Conservation (phyloP, 345 rosid genomes). For the Acer campestre region DNA sequence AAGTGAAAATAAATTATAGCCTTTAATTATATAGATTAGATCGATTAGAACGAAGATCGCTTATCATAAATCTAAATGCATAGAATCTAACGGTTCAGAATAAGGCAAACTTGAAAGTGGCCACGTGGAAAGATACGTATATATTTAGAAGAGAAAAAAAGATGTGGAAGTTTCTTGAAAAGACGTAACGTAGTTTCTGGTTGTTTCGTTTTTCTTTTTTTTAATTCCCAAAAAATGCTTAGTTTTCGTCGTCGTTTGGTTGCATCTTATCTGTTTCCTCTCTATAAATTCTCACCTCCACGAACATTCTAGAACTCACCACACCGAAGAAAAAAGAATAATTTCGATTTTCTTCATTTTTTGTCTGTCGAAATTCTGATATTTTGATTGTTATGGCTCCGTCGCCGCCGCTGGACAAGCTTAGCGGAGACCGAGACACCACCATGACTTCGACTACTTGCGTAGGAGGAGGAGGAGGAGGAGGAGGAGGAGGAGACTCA, state of each 20-base stretch:
- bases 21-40: no score
- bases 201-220: slow-evolving; percentile 12
- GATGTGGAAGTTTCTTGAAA: slow-evolving; percentile 59
- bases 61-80: no score
- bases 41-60: no score
- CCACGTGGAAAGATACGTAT: slow-evolving; percentile 14
- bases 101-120: not conserved
- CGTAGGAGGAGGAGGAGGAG: no score
- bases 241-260: not conserved
- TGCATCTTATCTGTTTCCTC: not conserved
- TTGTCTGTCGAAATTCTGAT: no score
- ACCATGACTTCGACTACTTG: not conserved
- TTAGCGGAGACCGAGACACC: slow-evolving; percentile 23
- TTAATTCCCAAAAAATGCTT: not conserved
- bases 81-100: not conserved
- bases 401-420: slow-evolving; percentile 37
- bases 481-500: slow-evolving; percentile 36
- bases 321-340: no score
- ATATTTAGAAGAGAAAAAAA: not conserved
- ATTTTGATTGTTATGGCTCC: slow-evolving; percentile 10
- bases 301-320: slow-evolving; percentile 44
- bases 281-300: slow-evolving; percentile 1
- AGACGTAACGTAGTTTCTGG: slow-evolving; percentile 45
- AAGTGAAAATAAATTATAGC: not conserved
- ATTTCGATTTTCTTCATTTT: no score